These are phyloP conservation scores for Beauveria sp. DNA, from an alignment of 2,329 filamentous ascomycete genomes.

Conservation along the genomic window DNA sequence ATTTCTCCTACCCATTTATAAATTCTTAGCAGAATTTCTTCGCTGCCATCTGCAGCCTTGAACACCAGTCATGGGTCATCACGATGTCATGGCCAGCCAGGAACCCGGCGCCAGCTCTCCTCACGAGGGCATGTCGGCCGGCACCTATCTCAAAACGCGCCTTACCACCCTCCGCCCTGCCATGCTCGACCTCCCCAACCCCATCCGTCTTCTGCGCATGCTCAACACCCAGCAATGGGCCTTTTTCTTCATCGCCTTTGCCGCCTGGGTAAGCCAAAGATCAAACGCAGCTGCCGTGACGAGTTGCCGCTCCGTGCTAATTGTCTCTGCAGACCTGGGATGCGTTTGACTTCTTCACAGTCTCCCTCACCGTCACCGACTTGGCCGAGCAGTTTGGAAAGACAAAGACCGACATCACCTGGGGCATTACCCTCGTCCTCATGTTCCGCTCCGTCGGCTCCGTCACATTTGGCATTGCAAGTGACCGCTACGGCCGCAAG, in stretches of 20 bases:
- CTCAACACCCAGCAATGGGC: constrained; percentile 45
- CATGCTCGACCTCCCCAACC: constrained; percentile 47
- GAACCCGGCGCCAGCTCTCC: constrained; percentile 28
- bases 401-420: constrained; percentile 51
- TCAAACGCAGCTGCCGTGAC: too few relatives aligned
- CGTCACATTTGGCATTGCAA: constrained; percentile 45
- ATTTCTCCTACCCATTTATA: too few relatives aligned
- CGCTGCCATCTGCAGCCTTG: neutral
- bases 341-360: constrained; percentile 60
- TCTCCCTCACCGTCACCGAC: constrained; percentile 50
- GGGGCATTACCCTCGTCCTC: constrained; percentile 56
- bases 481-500: constrained; percentile 51
- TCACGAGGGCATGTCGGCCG: constrained; percentile 41
- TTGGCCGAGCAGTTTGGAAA: constrained; percentile 45
- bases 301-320: too few relatives aligned
- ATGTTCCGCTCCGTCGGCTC: constrained; percentile 53
- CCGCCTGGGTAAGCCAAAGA: constrained; percentile 42
- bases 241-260: constrained; percentile 48
- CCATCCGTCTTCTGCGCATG: constrained; percentile 40
- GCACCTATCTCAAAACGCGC: constrained; percentile 44
- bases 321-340: constrained; percentile 44
- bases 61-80: neutral
- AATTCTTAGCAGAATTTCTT: neutral
- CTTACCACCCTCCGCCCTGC: constrained; percentile 50
- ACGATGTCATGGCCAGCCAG: constrained; percentile 18